Conservation (phyloP, 73 alveolate genomes). For the Paramecium sexaurelia region DNA sequence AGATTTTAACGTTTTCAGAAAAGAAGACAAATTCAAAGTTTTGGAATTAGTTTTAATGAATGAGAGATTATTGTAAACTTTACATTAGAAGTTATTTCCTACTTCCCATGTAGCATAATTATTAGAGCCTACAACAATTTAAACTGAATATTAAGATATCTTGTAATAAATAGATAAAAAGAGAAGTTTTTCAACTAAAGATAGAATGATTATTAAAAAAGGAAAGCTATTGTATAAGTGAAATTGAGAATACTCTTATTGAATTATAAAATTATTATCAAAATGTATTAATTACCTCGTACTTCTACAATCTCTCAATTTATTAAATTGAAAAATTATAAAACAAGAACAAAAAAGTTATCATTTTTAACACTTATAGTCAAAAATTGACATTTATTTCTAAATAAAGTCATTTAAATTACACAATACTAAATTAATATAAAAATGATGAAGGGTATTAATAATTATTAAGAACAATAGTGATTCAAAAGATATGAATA, state of each 20-base stretch:
- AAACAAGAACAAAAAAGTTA: too few species aligned
- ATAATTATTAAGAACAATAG: conserved; percentile 22
- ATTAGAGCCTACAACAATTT: neutral
- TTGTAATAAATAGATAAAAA: neutral
- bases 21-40: neutral
- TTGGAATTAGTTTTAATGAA: neutral
- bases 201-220: neutral
- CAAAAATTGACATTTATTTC: neutral
- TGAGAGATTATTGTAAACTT: neutral
- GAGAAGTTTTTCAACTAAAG: conserved; percentile 34
- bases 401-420: neutral
- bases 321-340: too few species aligned
- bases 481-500: too few species aligned
- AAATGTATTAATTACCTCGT: neutral
- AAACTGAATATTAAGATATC: neutral
- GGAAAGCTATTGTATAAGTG: conserved; percentile 44
- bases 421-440: neutral
- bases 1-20: neutral
- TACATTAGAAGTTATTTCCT: neutral
- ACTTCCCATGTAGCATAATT: neutral
- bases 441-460: neutral
- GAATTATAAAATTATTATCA: neutral
- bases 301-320: too few species aligned
- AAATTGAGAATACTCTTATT: neutral
- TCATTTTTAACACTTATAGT: neutral